These are phyloP conservation scores for Dactylonectria estremocensis DNA, from an alignment of 2,329 filamentous ascomycete genomes.

Conservation along the genomic window DNA sequence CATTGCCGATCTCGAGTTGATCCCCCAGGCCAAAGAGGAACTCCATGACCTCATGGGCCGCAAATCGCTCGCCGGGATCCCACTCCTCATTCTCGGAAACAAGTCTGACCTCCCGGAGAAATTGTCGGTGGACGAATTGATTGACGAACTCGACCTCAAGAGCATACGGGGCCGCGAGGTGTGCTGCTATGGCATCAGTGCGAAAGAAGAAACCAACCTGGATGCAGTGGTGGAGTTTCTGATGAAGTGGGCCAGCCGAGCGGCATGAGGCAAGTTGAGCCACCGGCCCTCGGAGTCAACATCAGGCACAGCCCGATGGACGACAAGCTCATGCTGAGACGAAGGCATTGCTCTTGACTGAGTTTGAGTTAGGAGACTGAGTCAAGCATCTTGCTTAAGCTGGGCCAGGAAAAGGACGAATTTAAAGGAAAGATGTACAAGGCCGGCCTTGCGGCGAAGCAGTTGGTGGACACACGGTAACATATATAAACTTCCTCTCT, in stretches of 20 bases:
- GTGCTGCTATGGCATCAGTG: constrained; percentile 98
- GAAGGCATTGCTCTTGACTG: not conserved
- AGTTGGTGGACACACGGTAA: constrained; percentile 43
- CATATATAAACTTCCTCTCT: constrained; percentile 54
- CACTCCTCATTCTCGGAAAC: constrained; percentile 94
- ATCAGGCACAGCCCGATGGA: constrained; percentile 4
- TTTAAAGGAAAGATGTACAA: constrained; percentile 32
- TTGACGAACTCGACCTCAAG: constrained; percentile 92
- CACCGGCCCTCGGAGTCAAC: constrained; percentile 5
- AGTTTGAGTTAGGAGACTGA: not conserved
- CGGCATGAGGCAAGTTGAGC: constrained; percentile 54
- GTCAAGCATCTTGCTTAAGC: constrained; percentile 11
- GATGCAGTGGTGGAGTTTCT: constrained; percentile 98
- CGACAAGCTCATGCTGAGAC: constrained; percentile 4
- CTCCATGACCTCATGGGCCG: constrained; percentile 91
- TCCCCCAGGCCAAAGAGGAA: constrained; percentile 91
- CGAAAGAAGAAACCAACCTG: constrained; percentile 98
- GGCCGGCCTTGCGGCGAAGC: constrained; percentile 34
- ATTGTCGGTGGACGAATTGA: constrained; percentile 93
- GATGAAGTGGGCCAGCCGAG: constrained; percentile 88
- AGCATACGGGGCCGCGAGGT: constrained; percentile 93
- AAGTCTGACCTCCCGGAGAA: constrained; percentile 96
- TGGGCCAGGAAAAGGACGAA: constrained; percentile 14
- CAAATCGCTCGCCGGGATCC: constrained; percentile 88
- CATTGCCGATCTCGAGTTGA: constrained; percentile 85